Evolutionary conservation across 257 asterid species (phyloP).

Genomic region (Asclepias syriaca): DNA sequence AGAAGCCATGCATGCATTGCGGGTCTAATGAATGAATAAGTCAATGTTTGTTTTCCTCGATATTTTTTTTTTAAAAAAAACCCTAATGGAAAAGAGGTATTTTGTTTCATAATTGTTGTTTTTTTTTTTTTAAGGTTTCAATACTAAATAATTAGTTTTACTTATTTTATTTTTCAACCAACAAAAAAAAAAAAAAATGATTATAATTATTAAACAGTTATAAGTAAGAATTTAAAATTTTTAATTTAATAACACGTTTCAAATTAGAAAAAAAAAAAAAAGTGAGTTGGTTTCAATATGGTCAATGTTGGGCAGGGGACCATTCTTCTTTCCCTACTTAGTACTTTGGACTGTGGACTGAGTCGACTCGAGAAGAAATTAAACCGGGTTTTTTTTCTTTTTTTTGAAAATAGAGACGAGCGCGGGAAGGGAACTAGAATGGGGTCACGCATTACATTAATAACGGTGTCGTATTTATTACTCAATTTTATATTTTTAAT

Average conservation of each 20-base stretch:
- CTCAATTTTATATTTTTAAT: slow-evolving; percentile 8
- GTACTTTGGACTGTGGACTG: no score
- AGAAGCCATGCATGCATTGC: neutral
- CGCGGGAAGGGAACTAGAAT: neutral
- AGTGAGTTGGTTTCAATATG: neutral
- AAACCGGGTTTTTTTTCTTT: neutral
- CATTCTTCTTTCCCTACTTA: no score
- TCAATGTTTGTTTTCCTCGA: neutral
- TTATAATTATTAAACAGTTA: no score
- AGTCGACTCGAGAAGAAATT: neutral
- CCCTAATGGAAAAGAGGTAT: neutral
- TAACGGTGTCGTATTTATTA: slow-evolving; percentile 11
- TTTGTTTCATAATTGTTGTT: neutral
- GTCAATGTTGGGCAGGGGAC: slow-evolving; percentile 5
- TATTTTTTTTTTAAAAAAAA: no score
- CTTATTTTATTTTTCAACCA: no score
- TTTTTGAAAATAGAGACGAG: neutral
- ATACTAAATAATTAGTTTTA: no score
- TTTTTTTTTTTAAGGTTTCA: neutral
- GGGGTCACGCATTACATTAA: slow-evolving; percentile 1
- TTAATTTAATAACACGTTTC: no score
- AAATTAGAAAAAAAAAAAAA: no score
- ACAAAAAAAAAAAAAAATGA: no score
- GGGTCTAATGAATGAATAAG: neutral
- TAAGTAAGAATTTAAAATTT: no score